phyloP scores from a whole-genome alignment of 805 yeast genomes.

The Sungouiella thailandica region DNA sequence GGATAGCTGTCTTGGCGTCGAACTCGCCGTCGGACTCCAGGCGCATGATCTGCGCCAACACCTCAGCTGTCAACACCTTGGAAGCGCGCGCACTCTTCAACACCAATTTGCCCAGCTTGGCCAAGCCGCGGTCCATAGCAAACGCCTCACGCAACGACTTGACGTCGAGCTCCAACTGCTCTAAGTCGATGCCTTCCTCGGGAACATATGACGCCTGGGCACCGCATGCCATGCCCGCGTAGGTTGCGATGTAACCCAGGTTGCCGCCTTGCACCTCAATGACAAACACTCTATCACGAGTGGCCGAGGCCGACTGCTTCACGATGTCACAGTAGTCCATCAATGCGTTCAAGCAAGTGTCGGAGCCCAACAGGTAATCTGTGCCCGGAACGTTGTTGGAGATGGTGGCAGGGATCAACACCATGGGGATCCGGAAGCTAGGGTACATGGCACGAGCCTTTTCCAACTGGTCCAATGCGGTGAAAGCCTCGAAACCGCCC shows the following conservation, averaged over 20 bases:
- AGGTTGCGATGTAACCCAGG: conserved; percentile 89
- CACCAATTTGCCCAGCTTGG: conserved; percentile 79
- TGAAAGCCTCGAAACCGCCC: conserved; percentile 98
- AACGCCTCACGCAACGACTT: conserved; percentile 59
- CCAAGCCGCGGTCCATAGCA: conserved; percentile 69
- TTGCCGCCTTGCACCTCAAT: conserved; percentile 98
- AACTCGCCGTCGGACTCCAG: conserved; percentile 73
- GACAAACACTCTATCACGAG: conserved; percentile 90
- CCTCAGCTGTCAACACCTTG: conserved; percentile 71
- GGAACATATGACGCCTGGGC: conserved; percentile 91
- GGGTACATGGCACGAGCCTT: conserved; percentile 77
- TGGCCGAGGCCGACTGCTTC: conserved; percentile 90
- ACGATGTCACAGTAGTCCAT: conserved; percentile 92
- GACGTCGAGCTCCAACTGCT: conserved; percentile 15
- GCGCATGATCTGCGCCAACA: conserved; percentile 77
- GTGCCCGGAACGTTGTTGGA: conserved; percentile 99
- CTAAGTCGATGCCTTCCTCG: conserved; percentile 66
- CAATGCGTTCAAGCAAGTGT: conserved; percentile 89
- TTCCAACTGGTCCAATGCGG: conserved; percentile 75
- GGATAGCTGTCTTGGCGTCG: conserved; percentile 91
- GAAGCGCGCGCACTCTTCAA: conserved; percentile 84
- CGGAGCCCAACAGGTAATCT: conserved; percentile 91
- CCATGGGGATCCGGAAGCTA: conserved; percentile 90
- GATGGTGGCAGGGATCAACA: conserved; percentile 89
- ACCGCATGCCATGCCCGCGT: conserved; percentile 80